A percentile compares a stretch with the other conserved stretches of the same genome.
Conservation (phyloP, 1,139 yeast species). For the Diutina catenulata region DNA sequence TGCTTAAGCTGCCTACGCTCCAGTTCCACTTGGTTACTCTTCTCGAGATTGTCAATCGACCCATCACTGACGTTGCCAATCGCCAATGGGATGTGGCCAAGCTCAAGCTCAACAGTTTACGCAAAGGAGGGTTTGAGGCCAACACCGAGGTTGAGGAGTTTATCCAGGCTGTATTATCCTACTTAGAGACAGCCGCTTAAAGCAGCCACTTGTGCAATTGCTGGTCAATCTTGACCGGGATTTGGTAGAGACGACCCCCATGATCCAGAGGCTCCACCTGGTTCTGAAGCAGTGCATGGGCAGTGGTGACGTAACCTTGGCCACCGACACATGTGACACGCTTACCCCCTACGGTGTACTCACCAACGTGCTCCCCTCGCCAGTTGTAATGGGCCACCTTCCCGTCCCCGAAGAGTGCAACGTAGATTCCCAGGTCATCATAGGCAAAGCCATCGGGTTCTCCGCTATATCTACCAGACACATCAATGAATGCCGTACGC, state of each 20-base stretch:
- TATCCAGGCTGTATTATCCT: conserved; percentile 13
- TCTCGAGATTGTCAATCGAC: conserved; percentile 1
- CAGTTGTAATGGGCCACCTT: conserved; percentile 42
- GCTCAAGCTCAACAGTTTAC: conserved; percentile 44
- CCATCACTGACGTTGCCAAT: background rate
- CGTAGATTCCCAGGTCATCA: conserved; percentile 47
- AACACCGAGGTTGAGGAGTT: conserved; percentile 61
- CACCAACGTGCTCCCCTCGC: conserved; percentile 40
- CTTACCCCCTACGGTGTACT: conserved; percentile 47
- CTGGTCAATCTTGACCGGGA: conserved; percentile 14
- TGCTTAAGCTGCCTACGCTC: background rate
- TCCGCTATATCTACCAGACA: conserved; percentile 22
- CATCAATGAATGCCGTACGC: conserved; percentile 30
- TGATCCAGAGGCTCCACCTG: conserved; percentile 29
- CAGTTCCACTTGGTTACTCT: background rate
- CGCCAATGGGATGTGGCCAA: conserved; percentile 36
- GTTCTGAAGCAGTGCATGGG: conserved; percentile 35
- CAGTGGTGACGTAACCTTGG: conserved; percentile 72
- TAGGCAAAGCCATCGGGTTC: conserved; percentile 76
- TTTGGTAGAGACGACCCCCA: conserved; percentile 33
- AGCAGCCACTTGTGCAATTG: conserved; percentile 15
- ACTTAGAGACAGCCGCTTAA: conserved; percentile 8
- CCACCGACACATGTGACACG: conserved; percentile 60
- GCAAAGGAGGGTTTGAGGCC: conserved; percentile 53
- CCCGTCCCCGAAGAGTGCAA: conserved; percentile 56